These are phyloP conservation scores for Chalaropsis thielavioides DNA, from an alignment of 2,329 filamentous ascomycete species.

Conservation along the genomic window DNA sequence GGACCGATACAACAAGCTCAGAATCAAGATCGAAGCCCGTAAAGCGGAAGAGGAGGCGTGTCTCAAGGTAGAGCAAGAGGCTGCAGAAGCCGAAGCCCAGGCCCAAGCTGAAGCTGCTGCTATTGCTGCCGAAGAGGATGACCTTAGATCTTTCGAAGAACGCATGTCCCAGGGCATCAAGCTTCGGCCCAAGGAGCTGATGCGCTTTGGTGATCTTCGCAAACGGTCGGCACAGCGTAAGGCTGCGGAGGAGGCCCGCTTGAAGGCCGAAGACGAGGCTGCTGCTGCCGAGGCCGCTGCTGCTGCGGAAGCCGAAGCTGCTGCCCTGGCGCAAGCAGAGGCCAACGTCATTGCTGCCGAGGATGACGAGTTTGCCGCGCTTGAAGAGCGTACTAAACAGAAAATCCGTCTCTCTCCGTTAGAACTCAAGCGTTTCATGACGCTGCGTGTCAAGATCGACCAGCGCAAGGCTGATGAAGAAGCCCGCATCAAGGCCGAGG, in stretches of 20 bases:
- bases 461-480: conserved; percentile 7
- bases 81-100: conserved; percentile 7
- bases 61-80: conserved; percentile 8
- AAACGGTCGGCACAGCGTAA: background rate
- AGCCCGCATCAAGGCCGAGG: conserved; percentile 5
- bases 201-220: background rate
- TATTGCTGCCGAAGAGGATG: conserved; percentile 19
- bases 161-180: background rate
- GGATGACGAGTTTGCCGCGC: conserved; percentile 5
- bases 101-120: conserved; percentile 23
- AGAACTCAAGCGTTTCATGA: conserved; percentile 3
- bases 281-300: conserved; percentile 9
- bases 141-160: background rate
- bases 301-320: background rate
- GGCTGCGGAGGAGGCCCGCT: conserved; percentile 4
- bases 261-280: conserved; percentile 8
- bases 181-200: background rate
- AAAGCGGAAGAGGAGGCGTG: conserved; percentile 8
- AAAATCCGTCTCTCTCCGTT: conserved; percentile 2
- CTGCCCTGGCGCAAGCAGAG: conserved; percentile 6
- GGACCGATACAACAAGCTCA: conserved; percentile 15
- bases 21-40: conserved; percentile 5
- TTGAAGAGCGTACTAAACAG: background rate
- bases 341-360: conserved; percentile 5
- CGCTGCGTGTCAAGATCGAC: conserved; percentile 6